Conservation (phyloP, 176 grass and related monocot species). For the Eragrostis curvula region DNA sequence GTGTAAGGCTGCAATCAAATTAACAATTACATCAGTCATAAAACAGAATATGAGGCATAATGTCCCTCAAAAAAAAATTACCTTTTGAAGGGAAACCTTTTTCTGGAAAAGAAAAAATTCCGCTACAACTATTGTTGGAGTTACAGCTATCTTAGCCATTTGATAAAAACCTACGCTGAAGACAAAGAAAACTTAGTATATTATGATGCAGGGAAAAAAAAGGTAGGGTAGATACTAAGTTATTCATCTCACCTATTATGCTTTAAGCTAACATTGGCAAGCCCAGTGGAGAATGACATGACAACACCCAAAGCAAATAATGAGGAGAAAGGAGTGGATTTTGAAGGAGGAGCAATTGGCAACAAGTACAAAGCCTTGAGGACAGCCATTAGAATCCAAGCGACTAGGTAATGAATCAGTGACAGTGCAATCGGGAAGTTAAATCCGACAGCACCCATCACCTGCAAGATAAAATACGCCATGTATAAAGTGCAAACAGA, state of each 20-base stretch:
- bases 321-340: slow-evolving; percentile 89
- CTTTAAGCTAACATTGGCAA: slow-evolving; percentile 98
- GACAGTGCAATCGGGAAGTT: slow-evolving; percentile 95
- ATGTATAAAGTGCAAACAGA: slow-evolving; percentile 32
- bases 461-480: slow-evolving; percentile 48
- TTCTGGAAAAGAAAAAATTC: slow-evolving; percentile 85
- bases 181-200: slow-evolving; percentile 43
- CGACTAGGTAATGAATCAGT: slow-evolving; percentile 79
- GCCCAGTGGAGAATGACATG: slow-evolving; percentile 95
- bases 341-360: slow-evolving; percentile 78
- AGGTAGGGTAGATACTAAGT: neutral
- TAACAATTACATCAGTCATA: neutral
- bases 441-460: slow-evolving; percentile 91
- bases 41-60: slow-evolving; percentile 18
- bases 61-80: slow-evolving; percentile 23
- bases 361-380: slow-evolving; percentile 83
- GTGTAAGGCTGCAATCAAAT: neutral
- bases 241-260: slow-evolving; percentile 84
- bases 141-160: slow-evolving; percentile 99
- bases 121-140: slow-evolving; percentile 88
- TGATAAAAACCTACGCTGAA: slow-evolving; percentile 99
- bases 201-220: neutral
- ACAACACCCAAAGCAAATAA: slow-evolving; percentile 91
- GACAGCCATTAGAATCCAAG: slow-evolving; percentile 84
- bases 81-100: slow-evolving; percentile 77